Percentiles rank a stretch among this genome's conserved stretches.
These are phyloP conservation scores for Penicillium silybi DNA, from an alignment of 495 filamentous ascomycete species.

Conservation along the genomic window DNA sequence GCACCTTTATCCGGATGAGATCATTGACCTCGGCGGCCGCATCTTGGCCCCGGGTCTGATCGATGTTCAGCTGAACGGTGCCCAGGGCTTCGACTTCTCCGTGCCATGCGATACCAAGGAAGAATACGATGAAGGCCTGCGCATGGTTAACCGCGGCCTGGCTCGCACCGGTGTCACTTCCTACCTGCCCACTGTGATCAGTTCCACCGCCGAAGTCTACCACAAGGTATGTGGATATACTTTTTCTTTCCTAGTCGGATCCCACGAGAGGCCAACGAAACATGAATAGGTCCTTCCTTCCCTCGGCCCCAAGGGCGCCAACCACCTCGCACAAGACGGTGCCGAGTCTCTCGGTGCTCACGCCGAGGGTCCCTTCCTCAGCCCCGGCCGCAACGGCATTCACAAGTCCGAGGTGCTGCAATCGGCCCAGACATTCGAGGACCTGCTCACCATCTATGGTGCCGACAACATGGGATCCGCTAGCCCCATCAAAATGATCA, in stretches of 20 bases:
- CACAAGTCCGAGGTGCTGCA: slow-evolving; percentile 64
- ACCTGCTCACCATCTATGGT: slow-evolving; percentile 69
- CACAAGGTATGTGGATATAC: slow-evolving; percentile 36
- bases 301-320: slow-evolving; percentile 60
- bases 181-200: slow-evolving; percentile 72
- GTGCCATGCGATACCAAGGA: slow-evolving; percentile 58
- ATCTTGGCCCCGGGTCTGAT: slow-evolving; percentile 80
- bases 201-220: slow-evolving; percentile 66
- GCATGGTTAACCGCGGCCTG: slow-evolving; percentile 62
- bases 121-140: slow-evolving; percentile 62
- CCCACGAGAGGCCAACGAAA: not conserved
- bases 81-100: slow-evolving; percentile 83
- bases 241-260: not conserved
- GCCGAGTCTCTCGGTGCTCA: slow-evolving; percentile 81
- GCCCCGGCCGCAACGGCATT: slow-evolving; percentile 65
- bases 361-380: slow-evolving; percentile 81
- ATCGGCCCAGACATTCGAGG: slow-evolving; percentile 43
- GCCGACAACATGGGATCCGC: slow-evolving; percentile 47
- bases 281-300: slow-evolving; percentile 58
- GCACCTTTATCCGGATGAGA: slow-evolving; percentile 45
- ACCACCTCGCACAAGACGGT: slow-evolving; percentile 50
- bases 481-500: slow-evolving; percentile 66
- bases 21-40: slow-evolving; percentile 70
- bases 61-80: slow-evolving; percentile 83
- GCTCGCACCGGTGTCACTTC: slow-evolving; percentile 76